phyloP scores from a whole-genome alignment of 495 filamentous ascomycete genomes.

The Penicillium alfredii region DNA sequence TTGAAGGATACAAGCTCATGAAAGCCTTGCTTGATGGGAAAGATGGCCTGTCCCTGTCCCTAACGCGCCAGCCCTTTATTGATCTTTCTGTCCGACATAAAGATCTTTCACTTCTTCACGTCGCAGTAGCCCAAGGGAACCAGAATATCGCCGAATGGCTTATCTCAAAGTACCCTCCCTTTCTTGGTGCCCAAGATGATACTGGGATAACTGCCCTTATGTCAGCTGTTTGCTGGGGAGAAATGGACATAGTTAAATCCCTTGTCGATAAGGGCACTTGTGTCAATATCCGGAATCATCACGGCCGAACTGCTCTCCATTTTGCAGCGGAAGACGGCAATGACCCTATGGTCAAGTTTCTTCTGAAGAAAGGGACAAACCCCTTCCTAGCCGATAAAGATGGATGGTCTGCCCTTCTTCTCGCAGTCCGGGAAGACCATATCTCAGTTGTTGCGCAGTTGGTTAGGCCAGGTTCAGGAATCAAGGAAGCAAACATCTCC shows the following conservation, averaged over 20 bases:
- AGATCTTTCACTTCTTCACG: neutral
- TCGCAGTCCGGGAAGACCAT: neutral
- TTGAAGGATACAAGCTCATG: neutral
- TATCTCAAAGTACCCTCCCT: neutral
- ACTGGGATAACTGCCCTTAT: neutral
- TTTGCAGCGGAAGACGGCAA: neutral
- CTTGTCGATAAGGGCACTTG: neutral
- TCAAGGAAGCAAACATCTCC: neutral
- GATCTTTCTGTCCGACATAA: neutral
- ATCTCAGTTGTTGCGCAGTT: neutral
- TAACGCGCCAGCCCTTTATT: neutral
- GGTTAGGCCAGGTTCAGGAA: neutral
- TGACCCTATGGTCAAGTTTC: neutral
- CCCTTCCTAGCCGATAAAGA: neutral
- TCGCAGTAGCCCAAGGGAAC: neutral
- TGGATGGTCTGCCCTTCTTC: neutral
- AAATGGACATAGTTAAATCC: neutral
- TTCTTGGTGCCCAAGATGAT: neutral
- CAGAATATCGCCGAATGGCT: neutral
- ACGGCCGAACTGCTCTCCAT: neutral
- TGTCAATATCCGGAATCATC: neutral
- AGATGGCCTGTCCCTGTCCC: neutral
- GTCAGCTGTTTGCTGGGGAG: neutral
- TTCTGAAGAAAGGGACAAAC: neutral
- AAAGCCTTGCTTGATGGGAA: neutral